phyloP scores from a whole-genome alignment of 2,329 filamentous ascomycete genomes.

The Bipolaris cookei region DNA sequence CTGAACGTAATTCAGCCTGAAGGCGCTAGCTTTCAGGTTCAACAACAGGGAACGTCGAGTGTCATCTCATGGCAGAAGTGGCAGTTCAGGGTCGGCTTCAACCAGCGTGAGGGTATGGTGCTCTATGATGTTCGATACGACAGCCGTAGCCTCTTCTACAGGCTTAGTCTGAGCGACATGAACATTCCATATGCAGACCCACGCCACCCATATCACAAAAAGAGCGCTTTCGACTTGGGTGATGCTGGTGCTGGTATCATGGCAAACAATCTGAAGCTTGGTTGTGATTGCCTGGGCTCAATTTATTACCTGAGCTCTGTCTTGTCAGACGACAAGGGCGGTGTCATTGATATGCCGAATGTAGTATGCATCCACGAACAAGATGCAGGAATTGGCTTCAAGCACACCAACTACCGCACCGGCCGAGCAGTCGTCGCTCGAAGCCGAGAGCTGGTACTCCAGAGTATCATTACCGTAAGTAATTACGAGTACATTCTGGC shows the following conservation, averaged over 20 bases:
- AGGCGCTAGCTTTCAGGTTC: constrained; percentile 66
- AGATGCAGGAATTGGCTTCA: constrained; percentile 72
- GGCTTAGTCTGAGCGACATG: constrained; percentile 71
- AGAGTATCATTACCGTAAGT: constrained; percentile 72
- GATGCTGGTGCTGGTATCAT: constrained; percentile 70
- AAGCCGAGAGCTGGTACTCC: constrained; percentile 69
- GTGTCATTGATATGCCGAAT: constrained; percentile 66
- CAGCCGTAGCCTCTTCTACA: constrained; percentile 69
- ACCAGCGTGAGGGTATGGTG: constrained; percentile 71
- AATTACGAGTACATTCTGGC: constrained; percentile 78
- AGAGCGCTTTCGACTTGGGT: constrained; percentile 70
- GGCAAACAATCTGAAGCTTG: constrained; percentile 72
- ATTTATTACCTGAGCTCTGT: constrained; percentile 71
- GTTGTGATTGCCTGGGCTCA: constrained; percentile 73
- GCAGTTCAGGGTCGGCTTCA: constrained; percentile 73
- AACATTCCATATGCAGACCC: constrained; percentile 69
- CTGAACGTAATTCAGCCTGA: constrained; percentile 69
- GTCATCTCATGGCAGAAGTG: constrained; percentile 72
- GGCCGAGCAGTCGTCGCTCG: constrained; percentile 67
- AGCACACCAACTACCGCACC: constrained; percentile 74
- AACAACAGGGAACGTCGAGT: constrained; percentile 60
- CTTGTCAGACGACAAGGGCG: constrained; percentile 65
- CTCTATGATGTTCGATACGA: constrained; percentile 71
- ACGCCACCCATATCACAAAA: constrained; percentile 71
- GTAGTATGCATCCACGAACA: constrained; percentile 74